A percentile compares a stretch with the other conserved stretches of the same genome.
These are phyloP conservation scores for Lojkania enalia DNA, from an alignment of 2,329 filamentous ascomycete species.

Conservation along the genomic window DNA sequence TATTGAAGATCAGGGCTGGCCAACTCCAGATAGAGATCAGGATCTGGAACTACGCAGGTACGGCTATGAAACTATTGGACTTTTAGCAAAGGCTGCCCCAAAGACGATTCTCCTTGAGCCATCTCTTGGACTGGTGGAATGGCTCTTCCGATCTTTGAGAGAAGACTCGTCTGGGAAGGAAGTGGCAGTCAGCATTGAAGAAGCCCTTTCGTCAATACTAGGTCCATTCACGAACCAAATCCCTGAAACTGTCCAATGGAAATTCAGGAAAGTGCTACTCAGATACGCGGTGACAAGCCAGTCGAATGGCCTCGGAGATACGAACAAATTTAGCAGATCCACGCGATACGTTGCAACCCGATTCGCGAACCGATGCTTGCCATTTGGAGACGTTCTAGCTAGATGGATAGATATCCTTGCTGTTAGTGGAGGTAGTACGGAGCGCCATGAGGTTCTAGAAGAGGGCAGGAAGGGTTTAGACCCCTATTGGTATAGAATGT, in stretches of 20 bases:
- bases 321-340: constrained; percentile 51
- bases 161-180: constrained; percentile 74
- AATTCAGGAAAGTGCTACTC: constrained; percentile 41
- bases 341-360: constrained; percentile 81
- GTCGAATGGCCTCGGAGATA: constrained; percentile 9
- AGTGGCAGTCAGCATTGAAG: constrained; percentile 85
- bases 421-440: constrained; percentile 65
- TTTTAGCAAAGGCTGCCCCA: constrained; percentile 70
- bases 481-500: constrained; percentile 69
- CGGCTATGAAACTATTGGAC: constrained; percentile 88
- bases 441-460: constrained; percentile 82
- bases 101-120: constrained; percentile 57
- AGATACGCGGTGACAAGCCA: constrained; percentile 31
- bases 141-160: constrained; percentile 81
- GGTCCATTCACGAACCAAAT: constrained; percentile 57
- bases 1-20: constrained; percentile 83
- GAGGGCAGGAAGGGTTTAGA: constrained; percentile 89
- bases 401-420: constrained; percentile 90
- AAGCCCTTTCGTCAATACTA: constrained; percentile 79
- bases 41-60: constrained; percentile 71
- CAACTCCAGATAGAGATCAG: constrained; percentile 59
- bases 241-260: constrained; percentile 44
- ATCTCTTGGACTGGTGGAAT: constrained; percentile 63
- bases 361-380: constrained; percentile 86
- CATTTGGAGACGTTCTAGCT: constrained; percentile 75